Conservation (phyloP, 352 stramenopile genomes). For the Phytophthora sojae region DNA sequence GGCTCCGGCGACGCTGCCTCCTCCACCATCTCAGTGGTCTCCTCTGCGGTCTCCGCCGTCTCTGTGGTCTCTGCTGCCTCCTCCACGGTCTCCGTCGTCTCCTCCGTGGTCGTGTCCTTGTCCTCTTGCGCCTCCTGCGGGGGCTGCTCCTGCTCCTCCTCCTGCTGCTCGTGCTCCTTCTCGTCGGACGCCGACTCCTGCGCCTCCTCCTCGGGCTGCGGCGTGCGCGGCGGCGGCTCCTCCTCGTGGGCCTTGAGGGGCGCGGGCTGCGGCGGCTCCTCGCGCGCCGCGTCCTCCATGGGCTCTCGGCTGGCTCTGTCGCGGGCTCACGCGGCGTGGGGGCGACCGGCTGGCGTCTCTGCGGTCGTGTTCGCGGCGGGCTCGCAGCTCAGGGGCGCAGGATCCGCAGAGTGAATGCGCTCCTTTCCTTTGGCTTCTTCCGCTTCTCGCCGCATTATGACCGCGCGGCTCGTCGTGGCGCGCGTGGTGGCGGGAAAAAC, state of each 20-base stretch:
- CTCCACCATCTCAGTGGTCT: neutral
- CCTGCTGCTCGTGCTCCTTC: conserved; percentile 1
- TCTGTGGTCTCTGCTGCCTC: neutral
- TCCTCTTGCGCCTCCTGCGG: too few relatives aligned
- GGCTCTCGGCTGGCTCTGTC: conserved; percentile 3
- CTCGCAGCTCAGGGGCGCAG: neutral
- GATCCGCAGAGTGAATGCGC: conserved; percentile 43
- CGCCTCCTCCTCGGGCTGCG: conserved; percentile 5
- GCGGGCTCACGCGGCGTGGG: neutral
- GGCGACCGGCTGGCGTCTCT: neutral
- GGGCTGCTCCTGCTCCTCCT: neutral
- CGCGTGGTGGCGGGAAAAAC: conserved; percentile 9
- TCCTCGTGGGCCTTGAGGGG: conserved; percentile 7
- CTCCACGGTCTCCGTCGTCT: neutral
- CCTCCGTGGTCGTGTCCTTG: too few relatives aligned
- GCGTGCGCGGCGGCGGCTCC: neutral
- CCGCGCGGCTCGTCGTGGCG: conserved; percentile 19
- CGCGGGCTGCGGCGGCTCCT: conserved; percentile 14
- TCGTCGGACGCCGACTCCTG: neutral
- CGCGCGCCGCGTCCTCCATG: conserved; percentile 29
- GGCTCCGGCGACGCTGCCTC: neutral
- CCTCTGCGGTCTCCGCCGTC: neutral
- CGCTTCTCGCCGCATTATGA: conserved; percentile 40
- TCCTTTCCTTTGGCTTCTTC: conserved; percentile 40
- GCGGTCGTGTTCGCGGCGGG: neutral